Conservation (phyloP, 1,139 yeast genomes). For the Hemisphaericaspora xylofermentans region DNA sequence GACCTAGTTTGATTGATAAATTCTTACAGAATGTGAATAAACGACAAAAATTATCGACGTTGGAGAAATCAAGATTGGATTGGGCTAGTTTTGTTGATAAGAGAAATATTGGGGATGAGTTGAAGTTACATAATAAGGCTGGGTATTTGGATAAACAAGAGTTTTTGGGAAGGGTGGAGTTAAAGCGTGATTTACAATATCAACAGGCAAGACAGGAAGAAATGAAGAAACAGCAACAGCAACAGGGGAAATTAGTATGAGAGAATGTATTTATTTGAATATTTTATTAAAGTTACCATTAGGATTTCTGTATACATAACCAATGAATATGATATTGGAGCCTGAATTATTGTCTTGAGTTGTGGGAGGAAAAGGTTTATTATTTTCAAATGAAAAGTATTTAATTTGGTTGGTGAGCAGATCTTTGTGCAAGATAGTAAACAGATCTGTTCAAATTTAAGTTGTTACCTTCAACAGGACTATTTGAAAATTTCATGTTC, state of each 20-base stretch:
- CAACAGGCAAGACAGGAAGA: conserved; percentile 54
- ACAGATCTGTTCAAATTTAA: too few relatives aligned
- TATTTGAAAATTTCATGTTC: too few relatives aligned
- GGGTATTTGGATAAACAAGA: conserved; percentile 93
- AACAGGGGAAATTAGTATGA: conserved; percentile 1
- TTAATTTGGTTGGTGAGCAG: too few relatives aligned
- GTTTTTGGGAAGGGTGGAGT: conserved; percentile 75
- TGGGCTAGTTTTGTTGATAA: conserved; percentile 95
- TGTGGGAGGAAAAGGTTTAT: too few relatives aligned
- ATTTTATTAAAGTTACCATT: too few relatives aligned
- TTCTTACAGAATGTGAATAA: conserved; percentile 36
- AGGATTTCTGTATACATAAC: too few relatives aligned
- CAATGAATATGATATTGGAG: too few relatives aligned
- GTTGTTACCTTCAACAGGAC: too few relatives aligned
- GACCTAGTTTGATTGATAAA: conserved; percentile 76
- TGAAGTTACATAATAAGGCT: conserved; percentile 70
- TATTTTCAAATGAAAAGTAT: too few relatives aligned
- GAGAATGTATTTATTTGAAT: background rate
- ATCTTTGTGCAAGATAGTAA: too few relatives aligned
- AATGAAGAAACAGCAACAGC: conserved; percentile 14
- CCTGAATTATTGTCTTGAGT: too few relatives aligned
- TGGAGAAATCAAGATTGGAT: conserved; percentile 89
- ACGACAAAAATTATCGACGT: conserved; percentile 73
- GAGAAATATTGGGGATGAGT: conserved; percentile 79
- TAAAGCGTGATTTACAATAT: conserved; percentile 61